Percentiles rank a stretch among this genome's conserved stretches.
Conservation (phyloP, 495 filamentous ascomycete genomes). For the Xylaria castorea region DNA sequence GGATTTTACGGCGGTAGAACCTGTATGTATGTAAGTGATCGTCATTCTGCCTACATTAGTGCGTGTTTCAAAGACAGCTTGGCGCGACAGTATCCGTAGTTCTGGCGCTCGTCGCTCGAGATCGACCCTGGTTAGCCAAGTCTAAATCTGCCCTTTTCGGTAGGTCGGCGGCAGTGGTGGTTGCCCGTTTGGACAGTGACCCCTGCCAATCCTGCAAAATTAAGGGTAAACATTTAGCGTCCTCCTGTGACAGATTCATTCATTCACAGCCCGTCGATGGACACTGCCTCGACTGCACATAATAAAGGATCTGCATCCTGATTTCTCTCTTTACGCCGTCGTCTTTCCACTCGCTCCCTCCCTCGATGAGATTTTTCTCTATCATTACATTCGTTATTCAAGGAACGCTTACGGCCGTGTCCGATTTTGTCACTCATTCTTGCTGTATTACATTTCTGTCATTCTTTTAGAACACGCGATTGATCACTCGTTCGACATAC, state of each 20-base stretch:
- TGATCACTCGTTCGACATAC: constrained; percentile 11
- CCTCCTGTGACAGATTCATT: constrained; percentile 25
- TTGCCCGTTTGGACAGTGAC: background rate
- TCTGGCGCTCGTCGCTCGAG: background rate
- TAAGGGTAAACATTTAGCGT: constrained; percentile 18
- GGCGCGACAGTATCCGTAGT: constrained; percentile 15
- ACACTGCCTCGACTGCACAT: background rate
- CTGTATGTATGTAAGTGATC: background rate
- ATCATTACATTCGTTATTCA: background rate
- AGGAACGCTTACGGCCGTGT: background rate
- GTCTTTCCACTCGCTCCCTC: background rate
- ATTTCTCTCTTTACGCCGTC: background rate
- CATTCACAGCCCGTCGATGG: constrained; percentile 1
- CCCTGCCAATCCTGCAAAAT: constrained; percentile 17
- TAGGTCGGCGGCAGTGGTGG: constrained; percentile 14
- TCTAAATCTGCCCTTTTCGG: constrained; percentile 1
- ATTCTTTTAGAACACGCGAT: constrained; percentile 19
- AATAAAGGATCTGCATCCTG: constrained; percentile 12
- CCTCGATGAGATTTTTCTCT: constrained; percentile 8
- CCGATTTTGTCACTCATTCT: background rate
- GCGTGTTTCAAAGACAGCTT: constrained; percentile 18
- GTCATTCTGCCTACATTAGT: background rate
- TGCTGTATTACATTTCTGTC: background rate
- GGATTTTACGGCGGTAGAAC: background rate
- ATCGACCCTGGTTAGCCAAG: constrained; percentile 18